Conservation (phyloP, 2,329 filamentous ascomycete species). For the Xylariaceae sp. region DNA sequence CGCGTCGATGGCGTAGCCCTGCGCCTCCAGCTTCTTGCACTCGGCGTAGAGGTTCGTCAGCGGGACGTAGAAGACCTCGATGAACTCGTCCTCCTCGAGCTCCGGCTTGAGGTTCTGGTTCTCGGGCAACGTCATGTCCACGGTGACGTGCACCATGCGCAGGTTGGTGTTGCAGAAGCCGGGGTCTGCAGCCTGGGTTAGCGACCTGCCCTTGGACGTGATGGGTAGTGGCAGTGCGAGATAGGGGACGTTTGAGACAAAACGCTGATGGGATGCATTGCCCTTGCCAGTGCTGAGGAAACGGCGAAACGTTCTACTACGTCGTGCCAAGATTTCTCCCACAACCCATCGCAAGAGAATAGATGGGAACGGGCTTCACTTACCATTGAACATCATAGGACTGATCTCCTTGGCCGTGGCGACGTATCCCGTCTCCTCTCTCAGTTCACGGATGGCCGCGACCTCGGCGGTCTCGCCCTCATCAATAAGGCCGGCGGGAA, state of each 20-base stretch:
- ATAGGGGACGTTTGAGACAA: too few species aligned
- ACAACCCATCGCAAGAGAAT: neutral
- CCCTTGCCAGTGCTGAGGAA: too few species aligned
- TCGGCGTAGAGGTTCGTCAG: slow-evolving; percentile 61
- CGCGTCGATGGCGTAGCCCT: slow-evolving; percentile 77
- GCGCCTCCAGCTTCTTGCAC: slow-evolving; percentile 60
- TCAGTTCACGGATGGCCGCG: slow-evolving; percentile 59
- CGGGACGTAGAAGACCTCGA: slow-evolving; percentile 70
- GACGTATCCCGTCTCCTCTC: slow-evolving; percentile 64
- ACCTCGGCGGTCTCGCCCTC: slow-evolving; percentile 57
- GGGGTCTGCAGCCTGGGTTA: slow-evolving; percentile 39
- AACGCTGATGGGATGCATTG: too few species aligned
- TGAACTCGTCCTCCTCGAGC: slow-evolving; percentile 77
- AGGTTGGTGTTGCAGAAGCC: slow-evolving; percentile 65
- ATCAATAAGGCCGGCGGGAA: slow-evolving; percentile 62
- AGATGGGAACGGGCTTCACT: slow-evolving; percentile 1
- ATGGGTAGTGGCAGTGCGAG: too few species aligned
- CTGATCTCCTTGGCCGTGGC: slow-evolving; percentile 46
- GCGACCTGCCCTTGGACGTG: neutral
- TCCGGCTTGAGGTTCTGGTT: slow-evolving; percentile 67
- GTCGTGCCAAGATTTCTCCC: too few species aligned
- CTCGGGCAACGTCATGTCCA: slow-evolving; percentile 64
- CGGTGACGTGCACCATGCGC: slow-evolving; percentile 66
- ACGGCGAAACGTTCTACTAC: too few species aligned
- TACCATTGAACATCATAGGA: slow-evolving; percentile 30